Conservation (phyloP, 345 rosid genomes). For the Brassica nigra region DNA sequence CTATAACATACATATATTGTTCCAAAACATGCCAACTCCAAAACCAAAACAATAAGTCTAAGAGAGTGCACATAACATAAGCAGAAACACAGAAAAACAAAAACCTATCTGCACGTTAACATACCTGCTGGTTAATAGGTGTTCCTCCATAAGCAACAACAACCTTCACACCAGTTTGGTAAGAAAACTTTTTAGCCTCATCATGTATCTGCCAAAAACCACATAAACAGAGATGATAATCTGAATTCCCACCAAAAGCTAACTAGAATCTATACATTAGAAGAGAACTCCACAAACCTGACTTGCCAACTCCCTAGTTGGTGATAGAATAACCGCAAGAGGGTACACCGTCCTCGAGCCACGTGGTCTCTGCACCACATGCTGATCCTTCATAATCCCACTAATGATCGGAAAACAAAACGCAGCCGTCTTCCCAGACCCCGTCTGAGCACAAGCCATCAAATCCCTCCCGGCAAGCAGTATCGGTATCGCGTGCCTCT, state of each 20-base stretch:
- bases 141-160: slow-evolving; percentile 99
- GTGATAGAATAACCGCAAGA: slow-evolving; percentile 93
- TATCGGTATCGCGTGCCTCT: slow-evolving; percentile 91
- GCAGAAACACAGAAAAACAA: not conserved
- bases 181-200: slow-evolving; percentile 92
- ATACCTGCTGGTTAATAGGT: slow-evolving; percentile 88
- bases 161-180: slow-evolving; percentile 97
- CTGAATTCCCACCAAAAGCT: slow-evolving; percentile 12
- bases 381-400: slow-evolving; percentile 79
- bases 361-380: slow-evolving; percentile 70
- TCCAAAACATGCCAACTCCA: too few relatives aligned
- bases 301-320: slow-evolving; percentile 92
- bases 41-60: slow-evolving; percentile 8
- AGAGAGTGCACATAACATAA: not conserved
- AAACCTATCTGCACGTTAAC: not conserved
- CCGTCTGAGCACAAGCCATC: slow-evolving; percentile 99
- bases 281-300: slow-evolving; percentile 66
- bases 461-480: slow-evolving; percentile 79
- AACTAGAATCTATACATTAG: slow-evolving; percentile 2
- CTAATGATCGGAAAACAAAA: slow-evolving; percentile 95
- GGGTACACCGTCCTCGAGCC: slow-evolving; percentile 87
- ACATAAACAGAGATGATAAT: slow-evolving; percentile 5
- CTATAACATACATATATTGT: not conserved
- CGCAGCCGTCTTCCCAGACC: slow-evolving; percentile 99
- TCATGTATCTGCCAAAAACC: slow-evolving; percentile 80